Conservation (phyloP, 2,329 filamentous ascomycete genomes). For the Venturia effusa region DNA sequence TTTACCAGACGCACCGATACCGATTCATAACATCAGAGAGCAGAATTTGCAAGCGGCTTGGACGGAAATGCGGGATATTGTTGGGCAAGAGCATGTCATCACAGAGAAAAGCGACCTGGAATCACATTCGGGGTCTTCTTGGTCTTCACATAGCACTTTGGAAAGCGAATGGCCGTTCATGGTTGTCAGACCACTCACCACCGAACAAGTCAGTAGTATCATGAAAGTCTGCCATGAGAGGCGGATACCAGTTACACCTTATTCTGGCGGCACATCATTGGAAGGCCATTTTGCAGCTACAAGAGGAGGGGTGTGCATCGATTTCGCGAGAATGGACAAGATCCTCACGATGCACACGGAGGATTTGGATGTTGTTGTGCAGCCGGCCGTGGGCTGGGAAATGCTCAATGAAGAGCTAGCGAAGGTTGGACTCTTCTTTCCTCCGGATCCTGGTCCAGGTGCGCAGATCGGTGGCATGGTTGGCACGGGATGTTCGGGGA, state of each 20-base stretch:
- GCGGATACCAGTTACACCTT: slow-evolving; percentile 74
- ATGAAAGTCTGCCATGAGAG: slow-evolving; percentile 81
- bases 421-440: slow-evolving; percentile 71
- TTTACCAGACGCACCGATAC: slow-evolving; percentile 36
- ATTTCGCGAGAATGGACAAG: slow-evolving; percentile 77
- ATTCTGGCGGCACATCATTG: slow-evolving; percentile 78
- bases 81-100: slow-evolving; percentile 53
- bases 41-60: slow-evolving; percentile 53
- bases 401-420: slow-evolving; percentile 67
- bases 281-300: slow-evolving; percentile 85
- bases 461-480: slow-evolving; percentile 90
- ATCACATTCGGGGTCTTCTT: slow-evolving; percentile 50
- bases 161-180: slow-evolving; percentile 40
- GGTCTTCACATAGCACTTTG: slow-evolving; percentile 43
- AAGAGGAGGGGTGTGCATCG: slow-evolving; percentile 70
- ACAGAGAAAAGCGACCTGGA: slow-evolving; percentile 43
- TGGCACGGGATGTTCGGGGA: slow-evolving; percentile 66
- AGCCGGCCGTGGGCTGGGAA: slow-evolving; percentile 76
- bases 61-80: slow-evolving; percentile 49
- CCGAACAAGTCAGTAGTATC: slow-evolving; percentile 73
- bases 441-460: slow-evolving; percentile 80
- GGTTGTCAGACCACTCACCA: slow-evolving; percentile 65
- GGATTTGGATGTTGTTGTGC: slow-evolving; percentile 45
- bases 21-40: slow-evolving; percentile 44
- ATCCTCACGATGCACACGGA: slow-evolving; percentile 67